Conservation (phyloP, 129 eudicot species). For the Flaveria linearis region DNA sequence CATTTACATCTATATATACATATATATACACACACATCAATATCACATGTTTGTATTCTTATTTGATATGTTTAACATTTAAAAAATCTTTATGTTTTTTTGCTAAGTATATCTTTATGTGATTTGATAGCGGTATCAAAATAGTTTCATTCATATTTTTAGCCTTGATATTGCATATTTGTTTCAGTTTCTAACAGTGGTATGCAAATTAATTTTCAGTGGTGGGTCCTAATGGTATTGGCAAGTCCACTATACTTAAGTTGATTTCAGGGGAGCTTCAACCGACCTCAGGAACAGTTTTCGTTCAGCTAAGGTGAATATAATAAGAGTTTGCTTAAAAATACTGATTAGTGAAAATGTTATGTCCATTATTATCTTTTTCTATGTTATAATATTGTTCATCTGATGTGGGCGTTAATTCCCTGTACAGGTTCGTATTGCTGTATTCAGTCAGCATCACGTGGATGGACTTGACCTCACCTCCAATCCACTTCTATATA, state of each 20-base stretch:
- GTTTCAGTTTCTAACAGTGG: conserved; percentile 31
- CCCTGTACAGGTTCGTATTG: conserved; percentile 81
- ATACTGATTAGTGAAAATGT: background rate
- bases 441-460: conserved; percentile 98
- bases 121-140: conserved; percentile 14
- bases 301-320: conserved; percentile 88
- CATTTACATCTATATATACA: background rate
- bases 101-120: conserved; percentile 6
- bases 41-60: background rate
- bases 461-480: conserved; percentile 97
- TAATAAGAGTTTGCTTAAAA: background rate
- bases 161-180: conserved; percentile 1
- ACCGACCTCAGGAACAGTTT: conserved; percentile 97
- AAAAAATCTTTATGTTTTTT: background rate
- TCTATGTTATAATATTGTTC: conserved; percentile 10
- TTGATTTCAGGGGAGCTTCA: conserved; percentile 95
- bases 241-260: conserved; percentile 97
- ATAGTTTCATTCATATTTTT: conserved; percentile 3
- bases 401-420: conserved; percentile 3
- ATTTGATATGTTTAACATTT: background rate
- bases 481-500: conserved; percentile 93
- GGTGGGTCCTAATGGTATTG: conserved; percentile 99
- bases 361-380: background rate
- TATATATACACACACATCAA: background rate
- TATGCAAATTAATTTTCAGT: conserved; percentile 54